phyloP scores from a whole-genome alignment of 2,329 filamentous ascomycete species.

The Phaeosphaeriaceae sp. region DNA sequence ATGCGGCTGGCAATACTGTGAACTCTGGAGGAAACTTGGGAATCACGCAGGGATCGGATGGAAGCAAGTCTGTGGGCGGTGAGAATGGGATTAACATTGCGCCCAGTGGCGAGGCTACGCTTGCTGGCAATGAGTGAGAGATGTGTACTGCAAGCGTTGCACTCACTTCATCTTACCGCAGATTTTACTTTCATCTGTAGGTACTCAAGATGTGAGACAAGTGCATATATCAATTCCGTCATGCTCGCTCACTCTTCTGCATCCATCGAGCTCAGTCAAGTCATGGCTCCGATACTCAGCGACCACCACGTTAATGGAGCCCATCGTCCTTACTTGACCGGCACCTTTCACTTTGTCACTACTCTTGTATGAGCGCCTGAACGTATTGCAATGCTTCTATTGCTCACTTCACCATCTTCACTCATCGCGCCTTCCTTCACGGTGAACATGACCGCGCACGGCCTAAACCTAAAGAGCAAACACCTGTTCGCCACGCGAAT shows the following conservation, averaged over 20 bases:
- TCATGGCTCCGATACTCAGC: too few species aligned
- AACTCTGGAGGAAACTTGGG: conserved; percentile 43
- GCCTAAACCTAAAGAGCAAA: conserved; percentile 1
- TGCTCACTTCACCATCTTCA: neutral
- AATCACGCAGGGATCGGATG: conserved; percentile 41
- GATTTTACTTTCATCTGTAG: too few species aligned
- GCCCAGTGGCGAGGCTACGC: conserved; percentile 29
- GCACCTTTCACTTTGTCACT: too few species aligned
- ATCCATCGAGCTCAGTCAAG: too few species aligned
- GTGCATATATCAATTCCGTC: too few species aligned
- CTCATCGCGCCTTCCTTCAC: conserved; percentile 3
- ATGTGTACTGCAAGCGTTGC: neutral
- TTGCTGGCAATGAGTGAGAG: conserved; percentile 22
- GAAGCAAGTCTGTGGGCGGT: conserved; percentile 39
- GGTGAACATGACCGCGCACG: conserved; percentile 3
- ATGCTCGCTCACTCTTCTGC: too few species aligned
- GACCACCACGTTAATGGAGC: too few species aligned
- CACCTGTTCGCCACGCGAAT: neutral
- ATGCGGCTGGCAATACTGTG: conserved; percentile 27
- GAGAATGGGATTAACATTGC: conserved; percentile 41
- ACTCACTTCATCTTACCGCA: neutral
- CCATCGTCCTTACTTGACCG: too few species aligned
- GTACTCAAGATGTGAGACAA: too few species aligned
- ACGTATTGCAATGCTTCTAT: neutral
- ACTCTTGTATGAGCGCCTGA: neutral